Evolutionary conservation across 352 stramenopile genomes (phyloP).

Genomic region (Globisporangium sylvaticum): DNA sequence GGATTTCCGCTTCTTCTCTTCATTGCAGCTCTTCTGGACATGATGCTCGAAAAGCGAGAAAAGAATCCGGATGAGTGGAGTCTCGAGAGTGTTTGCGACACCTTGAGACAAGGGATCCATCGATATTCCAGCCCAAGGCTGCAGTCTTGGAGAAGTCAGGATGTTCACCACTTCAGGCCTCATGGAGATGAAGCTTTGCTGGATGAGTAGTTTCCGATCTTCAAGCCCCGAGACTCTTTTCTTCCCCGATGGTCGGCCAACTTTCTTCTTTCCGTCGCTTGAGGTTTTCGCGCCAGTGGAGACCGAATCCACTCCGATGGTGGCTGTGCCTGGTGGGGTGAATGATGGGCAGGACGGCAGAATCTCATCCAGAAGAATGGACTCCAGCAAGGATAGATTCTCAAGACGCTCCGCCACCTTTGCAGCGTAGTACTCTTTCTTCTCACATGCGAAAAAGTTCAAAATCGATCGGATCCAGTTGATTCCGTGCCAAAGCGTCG

Average conservation of each 20-base stretch:
- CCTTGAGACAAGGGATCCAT: conserved; percentile 10
- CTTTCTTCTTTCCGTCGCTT: conserved; percentile 24
- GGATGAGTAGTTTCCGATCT: conserved; percentile 22
- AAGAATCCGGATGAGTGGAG: conserved; percentile 15
- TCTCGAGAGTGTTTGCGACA: conserved; percentile 3
- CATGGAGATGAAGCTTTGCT: conserved; percentile 29
- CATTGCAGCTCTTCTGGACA: conserved; percentile 14
- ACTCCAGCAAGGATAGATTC: conserved; percentile 39
- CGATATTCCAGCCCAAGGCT: background rate
- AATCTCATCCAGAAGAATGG: conserved; percentile 33
- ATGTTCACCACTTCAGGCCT: conserved; percentile 32
- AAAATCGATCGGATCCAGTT: conserved; percentile 65
- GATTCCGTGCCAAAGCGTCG: conserved; percentile 46
- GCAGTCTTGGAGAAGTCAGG: conserved; percentile 21
- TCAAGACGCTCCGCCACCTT: conserved; percentile 43
- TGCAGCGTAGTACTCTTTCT: conserved; percentile 22
- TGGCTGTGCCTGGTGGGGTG: conserved; percentile 19
- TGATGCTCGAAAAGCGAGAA: conserved; percentile 19
- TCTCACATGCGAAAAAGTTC: conserved; percentile 46
- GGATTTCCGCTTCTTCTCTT: conserved; percentile 9
- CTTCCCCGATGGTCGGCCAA: conserved; percentile 19
- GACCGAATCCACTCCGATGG: background rate
- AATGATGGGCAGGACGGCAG: conserved; percentile 27
- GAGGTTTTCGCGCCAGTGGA: conserved; percentile 2
- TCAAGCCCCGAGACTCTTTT: conserved; percentile 9